Evolutionary conservation across 352 stramenopile genomes (phyloP), one percentile per base, ranked within the genome.

Genomic region (Pythium monospermum): DNA sequence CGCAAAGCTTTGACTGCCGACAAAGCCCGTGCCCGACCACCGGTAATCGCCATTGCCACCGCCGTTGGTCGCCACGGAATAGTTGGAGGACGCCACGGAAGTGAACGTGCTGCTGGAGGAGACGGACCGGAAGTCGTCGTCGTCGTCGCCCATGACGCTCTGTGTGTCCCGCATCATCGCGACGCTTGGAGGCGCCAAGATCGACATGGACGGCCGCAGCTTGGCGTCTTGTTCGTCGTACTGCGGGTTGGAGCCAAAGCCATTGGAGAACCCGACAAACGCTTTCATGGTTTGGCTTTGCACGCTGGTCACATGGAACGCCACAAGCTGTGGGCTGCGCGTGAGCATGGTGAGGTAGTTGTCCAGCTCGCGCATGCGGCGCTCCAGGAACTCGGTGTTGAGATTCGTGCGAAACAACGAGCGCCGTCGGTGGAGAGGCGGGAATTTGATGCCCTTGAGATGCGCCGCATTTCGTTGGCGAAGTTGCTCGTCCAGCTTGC

Each of bases 401-500:
- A 87, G 70, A 40, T 90, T 68, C 35, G 64, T 64, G 33, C 81
- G 76, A 53, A 92, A 90, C 6, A 92, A 51, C 41, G 69, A 72
- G 30, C 70, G 72, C 5, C 79, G 76, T 1, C 81, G 76, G 61
- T 92, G 77, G 27, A 90, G 64, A 21, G 78, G 74, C 31, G 81
- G 81, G 58, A 92, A 92, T 65, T 92, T 88, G 65, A 92, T 83
- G 39, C 81, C 81, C 36, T 92, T 92, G 53, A 92, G 66, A 28
- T 87, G 76, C 40, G 74, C 64, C 2, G 68, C 49, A 49, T 69
- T 87, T 53, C 78, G 78, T 57, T 92, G 85, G 18, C 81, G 78
- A 6, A 92, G 63, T 59, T 90, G 76, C 59, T 87, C 71, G 55
- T 92, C 81, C 11, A 92, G 74, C 63, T 88, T 85, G 38, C 78